Conservation (phyloP, 495 filamentous ascomycete genomes). For the Penicillium psychrofluorescens region DNA sequence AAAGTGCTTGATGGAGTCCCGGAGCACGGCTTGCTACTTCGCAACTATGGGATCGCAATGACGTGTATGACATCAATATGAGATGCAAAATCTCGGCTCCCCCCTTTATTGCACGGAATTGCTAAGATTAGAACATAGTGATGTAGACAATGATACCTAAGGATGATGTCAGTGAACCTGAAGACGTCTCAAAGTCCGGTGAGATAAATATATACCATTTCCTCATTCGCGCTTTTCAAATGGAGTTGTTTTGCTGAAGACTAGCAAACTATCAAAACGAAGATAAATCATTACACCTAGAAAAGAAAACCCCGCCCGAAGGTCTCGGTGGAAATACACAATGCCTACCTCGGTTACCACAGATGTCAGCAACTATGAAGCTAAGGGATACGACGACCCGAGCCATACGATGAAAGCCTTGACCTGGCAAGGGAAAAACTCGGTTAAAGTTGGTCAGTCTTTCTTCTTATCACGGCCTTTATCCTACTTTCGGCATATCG, state of each 20-base stretch:
- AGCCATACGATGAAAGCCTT: conserved; percentile 9
- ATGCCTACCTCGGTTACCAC: conserved; percentile 16
- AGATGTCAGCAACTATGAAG: conserved; percentile 21
- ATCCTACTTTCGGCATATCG: background rate
- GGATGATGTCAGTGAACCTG: conserved; percentile 1
- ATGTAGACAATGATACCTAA: conserved; percentile 1
- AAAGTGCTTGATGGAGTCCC: too few relatives aligned
- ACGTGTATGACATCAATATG: too few relatives aligned
- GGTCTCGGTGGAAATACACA: conserved; percentile 1
- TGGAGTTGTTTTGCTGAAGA: background rate
- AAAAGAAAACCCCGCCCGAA: too few relatives aligned
- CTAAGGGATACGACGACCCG: conserved; percentile 14
- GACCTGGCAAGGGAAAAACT: conserved; percentile 34
- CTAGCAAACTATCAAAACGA: conserved; percentile 1
- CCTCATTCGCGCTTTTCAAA: background rate
- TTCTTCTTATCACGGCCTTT: conserved; percentile 1
- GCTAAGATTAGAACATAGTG: too few relatives aligned
- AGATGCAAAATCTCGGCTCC: too few relatives aligned
- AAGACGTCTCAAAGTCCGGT: background rate
- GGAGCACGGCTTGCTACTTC: too few relatives aligned
- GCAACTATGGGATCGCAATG: too few relatives aligned
- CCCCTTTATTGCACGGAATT: too few relatives aligned
- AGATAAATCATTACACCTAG: conserved; percentile 3
- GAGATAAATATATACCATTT: conserved; percentile 1
- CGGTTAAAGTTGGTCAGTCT: conserved; percentile 25